Evolutionary conservation across 345 rosid genomes (phyloP).

Genomic region (Arabidopsis suecica): DNA sequence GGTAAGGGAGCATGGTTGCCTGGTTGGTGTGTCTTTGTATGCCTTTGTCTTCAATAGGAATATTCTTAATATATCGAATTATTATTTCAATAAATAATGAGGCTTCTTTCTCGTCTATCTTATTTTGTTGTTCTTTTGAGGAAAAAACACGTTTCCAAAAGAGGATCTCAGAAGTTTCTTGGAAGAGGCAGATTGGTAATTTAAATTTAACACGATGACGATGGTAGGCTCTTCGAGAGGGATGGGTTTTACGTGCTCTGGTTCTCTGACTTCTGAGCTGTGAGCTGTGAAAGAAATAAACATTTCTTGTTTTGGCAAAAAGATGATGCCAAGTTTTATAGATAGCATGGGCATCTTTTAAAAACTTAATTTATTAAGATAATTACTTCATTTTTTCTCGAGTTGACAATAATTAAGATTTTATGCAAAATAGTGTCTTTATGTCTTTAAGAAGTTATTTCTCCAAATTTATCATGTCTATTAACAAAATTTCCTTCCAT

Average conservation of each 20-base stretch:
- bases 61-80: background rate
- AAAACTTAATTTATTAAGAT: too few relatives aligned
- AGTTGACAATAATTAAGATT: too few relatives aligned
- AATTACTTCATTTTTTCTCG: too few relatives aligned
- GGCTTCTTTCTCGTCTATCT: background rate
- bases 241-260: conserved; percentile 3
- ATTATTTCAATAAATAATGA: background rate
- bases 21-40: conserved; percentile 20
- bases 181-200: conserved; percentile 28
- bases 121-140: conserved; percentile 15
- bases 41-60: conserved; percentile 12
- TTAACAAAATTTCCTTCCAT: too few relatives aligned
- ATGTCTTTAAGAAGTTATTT: too few relatives aligned
- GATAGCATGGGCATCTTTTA: too few relatives aligned
- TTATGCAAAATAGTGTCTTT: too few relatives aligned
- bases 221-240: background rate
- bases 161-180: conserved; percentile 40
- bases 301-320: too few relatives aligned
- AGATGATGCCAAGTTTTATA: too few relatives aligned
- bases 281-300: too few relatives aligned
- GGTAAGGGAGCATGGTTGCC: conserved; percentile 37
- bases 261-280: background rate
- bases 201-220: background rate
- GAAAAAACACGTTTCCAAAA: conserved; percentile 33
- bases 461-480: too few relatives aligned